phyloP scores from a whole-genome alignment of 345 rosid species.

The Heritiera fomes region DNA sequence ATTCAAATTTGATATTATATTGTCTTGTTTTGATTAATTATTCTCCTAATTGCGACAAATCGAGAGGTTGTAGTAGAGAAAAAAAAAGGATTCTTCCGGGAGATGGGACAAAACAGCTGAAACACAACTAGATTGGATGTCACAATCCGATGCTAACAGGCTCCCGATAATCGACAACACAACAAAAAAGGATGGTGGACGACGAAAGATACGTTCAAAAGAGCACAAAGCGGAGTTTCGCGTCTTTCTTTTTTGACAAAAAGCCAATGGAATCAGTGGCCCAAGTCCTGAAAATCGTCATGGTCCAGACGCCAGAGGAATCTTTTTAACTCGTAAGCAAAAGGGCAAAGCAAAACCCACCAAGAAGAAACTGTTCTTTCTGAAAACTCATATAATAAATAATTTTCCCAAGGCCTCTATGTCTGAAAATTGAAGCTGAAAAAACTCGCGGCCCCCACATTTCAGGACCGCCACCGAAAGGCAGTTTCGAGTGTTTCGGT shows the following conservation, averaged over 20 bases:
- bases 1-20: no score
- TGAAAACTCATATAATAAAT: no score
- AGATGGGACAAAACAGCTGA: neutral
- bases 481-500: neutral
- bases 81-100: neutral
- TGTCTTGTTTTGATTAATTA: no score
- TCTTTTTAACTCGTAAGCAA: slow-evolving; percentile 8
- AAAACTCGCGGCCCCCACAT: neutral
- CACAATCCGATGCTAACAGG: neutral
- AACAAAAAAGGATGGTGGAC: neutral
- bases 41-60: neutral
- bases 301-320: slow-evolving; percentile 14
- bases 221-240: neutral
- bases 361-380: neutral
- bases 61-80: neutral
- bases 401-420: neutral
- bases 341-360: no score
- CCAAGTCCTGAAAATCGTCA: slow-evolving; percentile 3
- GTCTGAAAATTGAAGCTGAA: slow-evolving; percentile 8
- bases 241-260: neutral
- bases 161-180: neutral
- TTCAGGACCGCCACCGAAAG: slow-evolving; percentile 23
- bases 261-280: slow-evolving; percentile 1
- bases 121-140: slow-evolving; percentile 4
- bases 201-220: neutral